phyloP scores from a whole-genome alignment of 2,329 filamentous ascomycete species.

The Bipolaris zeicola region DNA sequence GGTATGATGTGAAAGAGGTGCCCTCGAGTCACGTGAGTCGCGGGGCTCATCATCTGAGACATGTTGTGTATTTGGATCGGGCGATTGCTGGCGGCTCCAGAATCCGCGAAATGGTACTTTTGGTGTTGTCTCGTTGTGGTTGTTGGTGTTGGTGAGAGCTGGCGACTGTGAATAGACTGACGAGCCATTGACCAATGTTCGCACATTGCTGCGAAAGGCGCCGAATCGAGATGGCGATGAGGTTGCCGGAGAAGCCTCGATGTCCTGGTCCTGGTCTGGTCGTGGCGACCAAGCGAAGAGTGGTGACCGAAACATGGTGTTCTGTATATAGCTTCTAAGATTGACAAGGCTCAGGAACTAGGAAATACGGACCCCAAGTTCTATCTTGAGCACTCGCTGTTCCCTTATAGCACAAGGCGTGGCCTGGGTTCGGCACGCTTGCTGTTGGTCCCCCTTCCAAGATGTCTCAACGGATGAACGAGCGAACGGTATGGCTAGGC shows the following conservation, averaged over 20 bases:
- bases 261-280: conserved; percentile 36
- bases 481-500: conserved; percentile 26
- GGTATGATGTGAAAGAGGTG: conserved; percentile 43
- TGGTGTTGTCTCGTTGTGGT: conserved; percentile 32
- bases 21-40: conserved; percentile 34
- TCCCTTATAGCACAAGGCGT: conserved; percentile 39
- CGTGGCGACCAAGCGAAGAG: conserved; percentile 43
- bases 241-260: conserved; percentile 29
- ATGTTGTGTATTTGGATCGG: conserved; percentile 28
- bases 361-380: conserved; percentile 12
- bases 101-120: conserved; percentile 44
- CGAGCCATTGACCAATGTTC: conserved; percentile 44
- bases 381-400: conserved; percentile 22
- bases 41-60: conserved; percentile 27
- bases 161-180: conserved; percentile 47
- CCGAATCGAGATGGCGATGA: conserved; percentile 28
- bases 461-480: conserved; percentile 30
- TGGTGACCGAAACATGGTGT: conserved; percentile 41
- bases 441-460: conserved; percentile 23
- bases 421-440: conserved; percentile 25
- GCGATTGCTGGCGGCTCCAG: conserved; percentile 36
- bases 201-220: conserved; percentile 29
- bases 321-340: conserved; percentile 14
- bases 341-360: conserved; percentile 19
- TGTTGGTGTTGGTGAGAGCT: conserved; percentile 28